Evolutionary conservation across 2,329 filamentous ascomycete genomes (phyloP).

Genomic region (Hypoxylon sp.): DNA sequence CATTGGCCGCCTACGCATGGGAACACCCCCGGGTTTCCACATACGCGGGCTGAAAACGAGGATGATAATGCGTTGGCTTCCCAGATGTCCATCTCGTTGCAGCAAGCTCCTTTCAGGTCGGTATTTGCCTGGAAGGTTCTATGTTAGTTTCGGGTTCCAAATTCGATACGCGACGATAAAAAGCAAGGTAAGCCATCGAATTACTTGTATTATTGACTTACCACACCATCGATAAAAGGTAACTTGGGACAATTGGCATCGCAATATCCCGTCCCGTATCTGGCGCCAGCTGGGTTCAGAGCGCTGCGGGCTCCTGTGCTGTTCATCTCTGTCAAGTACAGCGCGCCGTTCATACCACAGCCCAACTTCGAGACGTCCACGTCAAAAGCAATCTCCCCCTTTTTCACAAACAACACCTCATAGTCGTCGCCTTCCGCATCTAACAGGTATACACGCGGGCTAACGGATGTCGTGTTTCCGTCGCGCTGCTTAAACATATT

Average conservation of each 20-base stretch:
- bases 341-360: constrained; percentile 72
- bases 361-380: constrained; percentile 70
- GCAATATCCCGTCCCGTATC: constrained; percentile 68
- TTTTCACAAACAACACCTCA: constrained; percentile 57
- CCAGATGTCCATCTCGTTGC: constrained; percentile 74
- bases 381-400: constrained; percentile 70
- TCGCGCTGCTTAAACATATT: constrained; percentile 45
- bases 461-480: constrained; percentile 41
- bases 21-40: constrained; percentile 54
- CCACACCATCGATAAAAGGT: constrained; percentile 55
- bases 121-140: constrained; percentile 56
- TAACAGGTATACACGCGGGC: constrained; percentile 65
- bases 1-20: constrained; percentile 49
- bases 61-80: constrained; percentile 68
- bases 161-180: constrained; percentile 1
- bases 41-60: constrained; percentile 67
- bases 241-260: constrained; percentile 62
- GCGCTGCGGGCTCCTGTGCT: constrained; percentile 65
- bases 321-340: constrained; percentile 71
- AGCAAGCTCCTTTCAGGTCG: constrained; percentile 68
- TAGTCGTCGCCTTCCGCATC: constrained; percentile 52
- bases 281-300: constrained; percentile 64
- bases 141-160: not conserved
- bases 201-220: constrained; percentile 47
- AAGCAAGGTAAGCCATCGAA: not conserved